A percentile compares a stretch with the other conserved stretches of the same genome.
Conservation (phyloP, 768 basidiomycete genomes). For the Xerocomus spinulosus region DNA sequence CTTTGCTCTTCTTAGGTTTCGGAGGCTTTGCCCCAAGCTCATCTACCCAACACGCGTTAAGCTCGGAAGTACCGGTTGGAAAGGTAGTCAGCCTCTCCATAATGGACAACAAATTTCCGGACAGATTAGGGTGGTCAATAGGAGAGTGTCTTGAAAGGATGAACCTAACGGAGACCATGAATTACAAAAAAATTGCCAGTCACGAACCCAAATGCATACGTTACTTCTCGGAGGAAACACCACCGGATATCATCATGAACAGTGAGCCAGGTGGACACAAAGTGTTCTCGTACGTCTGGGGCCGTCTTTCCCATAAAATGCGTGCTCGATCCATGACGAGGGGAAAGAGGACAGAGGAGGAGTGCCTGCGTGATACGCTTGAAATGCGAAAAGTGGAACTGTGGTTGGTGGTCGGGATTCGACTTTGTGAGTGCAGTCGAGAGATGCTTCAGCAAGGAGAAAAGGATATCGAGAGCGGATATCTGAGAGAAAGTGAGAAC, state of each 20-base stretch:
- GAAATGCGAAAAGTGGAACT: slow-evolving; percentile 67
- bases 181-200: neutral
- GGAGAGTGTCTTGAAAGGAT: slow-evolving; percentile 24
- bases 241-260: slow-evolving; percentile 81
- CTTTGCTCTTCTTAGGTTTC: slow-evolving; percentile 42
- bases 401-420: slow-evolving; percentile 44
- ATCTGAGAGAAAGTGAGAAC: slow-evolving; percentile 38
- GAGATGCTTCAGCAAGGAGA: slow-evolving; percentile 72
- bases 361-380: slow-evolving; percentile 57
- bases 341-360: slow-evolving; percentile 56
- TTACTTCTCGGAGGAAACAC: slow-evolving; percentile 81
- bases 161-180: slow-evolving; percentile 10
- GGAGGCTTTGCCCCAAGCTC: slow-evolving; percentile 58
- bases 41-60: slow-evolving; percentile 77
- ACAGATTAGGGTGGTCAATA: slow-evolving; percentile 36
- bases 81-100: slow-evolving; percentile 69
- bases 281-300: slow-evolving; percentile 56
- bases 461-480: slow-evolving; percentile 68
- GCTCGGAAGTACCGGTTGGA: slow-evolving; percentile 62
- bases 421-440: slow-evolving; percentile 57
- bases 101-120: slow-evolving; percentile 55
- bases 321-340: slow-evolving; percentile 19
- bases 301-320: slow-evolving; percentile 40
- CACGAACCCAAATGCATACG: slow-evolving; percentile 38
- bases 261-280: slow-evolving; percentile 69